phyloP scores from a whole-genome alignment of 805 yeast species.

The Candida corydali region DNA sequence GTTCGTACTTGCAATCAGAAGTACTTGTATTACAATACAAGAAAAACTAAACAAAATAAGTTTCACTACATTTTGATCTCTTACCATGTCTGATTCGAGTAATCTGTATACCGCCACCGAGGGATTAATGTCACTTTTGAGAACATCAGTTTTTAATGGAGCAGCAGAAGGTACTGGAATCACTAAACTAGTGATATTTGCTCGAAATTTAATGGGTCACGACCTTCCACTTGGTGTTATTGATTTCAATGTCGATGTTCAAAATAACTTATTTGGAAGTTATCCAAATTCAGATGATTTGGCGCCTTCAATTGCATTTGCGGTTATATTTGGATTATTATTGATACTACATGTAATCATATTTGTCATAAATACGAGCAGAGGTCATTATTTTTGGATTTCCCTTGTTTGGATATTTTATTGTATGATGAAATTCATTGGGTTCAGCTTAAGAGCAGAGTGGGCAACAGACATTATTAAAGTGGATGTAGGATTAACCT shows the following conservation, averaged over 20 bases:
- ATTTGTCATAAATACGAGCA: slow-evolving; percentile 43
- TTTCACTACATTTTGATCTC: too few relatives aligned
- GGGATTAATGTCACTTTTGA: slow-evolving; percentile 6
- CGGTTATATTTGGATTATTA: slow-evolving; percentile 47
- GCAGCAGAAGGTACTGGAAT: slow-evolving; percentile 23
- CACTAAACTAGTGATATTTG: slow-evolving; percentile 19
- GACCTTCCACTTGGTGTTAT: slow-evolving; percentile 37
- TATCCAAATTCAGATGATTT: slow-evolving; percentile 51
- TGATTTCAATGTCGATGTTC: slow-evolving; percentile 33
- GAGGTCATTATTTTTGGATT: slow-evolving; percentile 60
- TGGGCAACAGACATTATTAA: slow-evolving; percentile 52
- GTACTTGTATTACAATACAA: too few relatives aligned
- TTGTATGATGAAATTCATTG: slow-evolving; percentile 49
- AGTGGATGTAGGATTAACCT: slow-evolving; percentile 50
- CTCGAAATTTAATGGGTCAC: slow-evolving; percentile 23
- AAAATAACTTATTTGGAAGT: slow-evolving; percentile 57
- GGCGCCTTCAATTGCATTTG: slow-evolving; percentile 57
- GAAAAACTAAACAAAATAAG: too few relatives aligned
- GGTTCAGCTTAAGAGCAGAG: slow-evolving; percentile 51
- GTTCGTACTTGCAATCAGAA: too few relatives aligned
- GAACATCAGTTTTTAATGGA: slow-evolving; percentile 1
- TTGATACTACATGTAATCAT: slow-evolving; percentile 42
- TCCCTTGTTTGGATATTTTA: slow-evolving; percentile 50
- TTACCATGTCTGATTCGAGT: background rate
- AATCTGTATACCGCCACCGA: slow-evolving; percentile 6